Base-by-base conservation (phyloP, 1,139 yeast species). In the Suzukiozyma palmioleophila region DNA sequence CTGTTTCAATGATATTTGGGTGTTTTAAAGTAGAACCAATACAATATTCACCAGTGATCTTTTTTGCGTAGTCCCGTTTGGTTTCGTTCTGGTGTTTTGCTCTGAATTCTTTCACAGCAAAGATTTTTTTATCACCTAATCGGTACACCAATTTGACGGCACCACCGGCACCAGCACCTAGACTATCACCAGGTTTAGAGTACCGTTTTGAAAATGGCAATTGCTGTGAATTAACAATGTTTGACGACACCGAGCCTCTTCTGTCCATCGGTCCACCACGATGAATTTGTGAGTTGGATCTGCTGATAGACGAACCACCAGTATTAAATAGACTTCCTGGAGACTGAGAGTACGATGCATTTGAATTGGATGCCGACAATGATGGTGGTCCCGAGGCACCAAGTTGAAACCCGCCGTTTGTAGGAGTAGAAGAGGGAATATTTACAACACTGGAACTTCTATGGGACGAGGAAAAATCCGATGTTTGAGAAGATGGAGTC, bases 111-210 rank as follows among this genome's bases (percentile, higher is more conserved):
- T 90, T 90, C 29, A 90, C 97, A 0, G 97, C 97, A 70, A 87
- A 89, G 2, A 84, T 74, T 45, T 75, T 75, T 42, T 77, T 78
- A 60, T 89, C 96, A 21, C 75, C 60, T 33, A 77, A 67, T 51
- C 96, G 69, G 32, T 75, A 81, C 26, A 88, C 83, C 39, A 90
- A 67, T 51, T 82, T 78, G 27, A 90, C 97, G 3, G 92, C 76
- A 4, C 97, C 97, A 32, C 97, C 97, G 2, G 97, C 97, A 43
- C 97, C 97, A 9, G 95, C 95, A 36, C 97, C 97, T 33, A 90
- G 70, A 42, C 79, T 84, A 53, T 88, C 94, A 37, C 96, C 96
- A 39, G 82, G 77, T 55, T 83, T 85, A 37, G 88, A 79, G 56
- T 89, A 90, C 45, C 90, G 71, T 55, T 84, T 87, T 16, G 85